A percentile compares a stretch with the other conserved stretches of the same genome.
Evolutionary conservation across 108 stramenopile genomes (phyloP).

Genomic region (Pseudonitzschia multiseries): DNA sequence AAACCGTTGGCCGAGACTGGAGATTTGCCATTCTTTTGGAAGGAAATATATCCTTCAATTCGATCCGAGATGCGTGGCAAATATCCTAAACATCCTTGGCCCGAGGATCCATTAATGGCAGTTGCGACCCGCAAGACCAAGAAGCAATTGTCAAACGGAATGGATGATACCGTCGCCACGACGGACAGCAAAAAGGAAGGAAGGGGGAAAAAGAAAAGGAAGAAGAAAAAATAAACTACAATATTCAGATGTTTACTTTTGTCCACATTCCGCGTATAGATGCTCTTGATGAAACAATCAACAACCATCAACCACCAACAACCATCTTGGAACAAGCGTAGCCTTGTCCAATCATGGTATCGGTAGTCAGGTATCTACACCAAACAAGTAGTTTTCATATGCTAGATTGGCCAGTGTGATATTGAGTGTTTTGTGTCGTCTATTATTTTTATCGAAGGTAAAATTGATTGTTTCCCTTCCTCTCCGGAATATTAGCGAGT

Average conservation of each 20-base stretch:
- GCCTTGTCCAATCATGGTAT: too few relatives aligned
- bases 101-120: conserved; percentile 56
- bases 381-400: too few relatives aligned
- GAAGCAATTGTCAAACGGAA: conserved; percentile 32
- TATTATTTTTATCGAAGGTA: background rate
- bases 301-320: too few relatives aligned
- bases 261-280: too few relatives aligned
- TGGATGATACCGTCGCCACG: background rate
- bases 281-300: too few relatives aligned
- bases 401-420: too few relatives aligned
- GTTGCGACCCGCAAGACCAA: conserved; percentile 56
- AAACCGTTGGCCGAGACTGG: conserved; percentile 53
- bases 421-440: background rate
- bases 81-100: conserved; percentile 75
- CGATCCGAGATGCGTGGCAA: conserved; percentile 58
- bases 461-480: background rate
- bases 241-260: too few relatives aligned
- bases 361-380: too few relatives aligned
- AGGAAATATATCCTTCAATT: conserved; percentile 53
- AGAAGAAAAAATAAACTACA: conserved; percentile 9
- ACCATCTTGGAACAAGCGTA: too few relatives aligned
- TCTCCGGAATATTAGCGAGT: background rate
- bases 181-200: background rate
- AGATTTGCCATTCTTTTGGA: conserved; percentile 68
- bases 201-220: background rate